Conservation (phyloP, 257 asterid genomes). For the Anisodus tanguticus region DNA sequence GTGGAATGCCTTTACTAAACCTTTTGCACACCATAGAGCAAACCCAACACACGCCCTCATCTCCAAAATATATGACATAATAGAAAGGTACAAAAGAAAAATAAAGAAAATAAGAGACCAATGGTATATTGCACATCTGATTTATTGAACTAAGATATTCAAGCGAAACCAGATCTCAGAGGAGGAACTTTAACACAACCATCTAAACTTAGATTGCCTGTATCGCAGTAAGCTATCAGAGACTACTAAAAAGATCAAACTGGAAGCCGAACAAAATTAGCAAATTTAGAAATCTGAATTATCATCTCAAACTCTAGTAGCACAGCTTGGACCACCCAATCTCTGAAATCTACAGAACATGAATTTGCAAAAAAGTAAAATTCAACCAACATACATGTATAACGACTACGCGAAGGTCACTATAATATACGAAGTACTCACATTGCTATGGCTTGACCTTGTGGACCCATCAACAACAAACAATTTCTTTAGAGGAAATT, state of each 20-base stretch:
- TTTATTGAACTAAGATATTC: not conserved
- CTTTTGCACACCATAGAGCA: not conserved
- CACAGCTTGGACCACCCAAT: not conserved
- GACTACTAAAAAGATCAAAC: not conserved
- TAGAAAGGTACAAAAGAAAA: not conserved
- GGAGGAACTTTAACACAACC: slow-evolving; percentile 17
- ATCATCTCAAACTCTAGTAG: not conserved
- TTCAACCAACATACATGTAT: slow-evolving; percentile 9
- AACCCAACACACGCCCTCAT: not conserved
- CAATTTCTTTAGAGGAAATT: slow-evolving; percentile 87
- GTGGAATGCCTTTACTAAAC: not conserved
- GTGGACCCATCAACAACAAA: slow-evolving; percentile 99
- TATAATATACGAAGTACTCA: slow-evolving; percentile 48
- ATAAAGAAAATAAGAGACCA: not conserved
- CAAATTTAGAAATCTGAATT: not conserved
- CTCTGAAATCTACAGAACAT: not conserved
- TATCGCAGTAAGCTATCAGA: not conserved
- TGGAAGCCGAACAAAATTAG: not conserved
- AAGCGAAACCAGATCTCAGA: slow-evolving; percentile 1
- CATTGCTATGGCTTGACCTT: slow-evolving; percentile 98
- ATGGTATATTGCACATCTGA: not conserved
- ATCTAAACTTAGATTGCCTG: not conserved
- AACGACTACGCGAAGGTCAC: not conserved
- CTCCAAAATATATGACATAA: slow-evolving; percentile 7
- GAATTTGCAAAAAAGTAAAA: slow-evolving; percentile 18